A percentile compares a stretch with the other conserved stretches of the same genome.
These are phyloP conservation scores for Houttuynia cordata DNA, from an alignment of 164 flowering plant species.

Conservation along the genomic window DNA sequence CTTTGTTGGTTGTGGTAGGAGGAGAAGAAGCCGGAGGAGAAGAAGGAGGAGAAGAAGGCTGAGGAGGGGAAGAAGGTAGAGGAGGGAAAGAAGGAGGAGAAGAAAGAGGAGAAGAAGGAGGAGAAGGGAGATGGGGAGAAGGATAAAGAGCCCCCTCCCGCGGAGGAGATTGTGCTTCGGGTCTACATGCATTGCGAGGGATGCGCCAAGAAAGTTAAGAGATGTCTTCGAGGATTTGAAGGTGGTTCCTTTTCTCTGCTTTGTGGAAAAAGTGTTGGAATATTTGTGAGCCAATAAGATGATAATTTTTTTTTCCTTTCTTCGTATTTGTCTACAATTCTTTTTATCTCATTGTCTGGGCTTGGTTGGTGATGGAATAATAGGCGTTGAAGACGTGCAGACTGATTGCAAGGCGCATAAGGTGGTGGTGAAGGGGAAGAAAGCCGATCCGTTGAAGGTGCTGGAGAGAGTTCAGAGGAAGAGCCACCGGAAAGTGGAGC, in stretches of 20 bases:
- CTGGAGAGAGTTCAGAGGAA: conserved; percentile 8
- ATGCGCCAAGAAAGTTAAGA: conserved; percentile 63
- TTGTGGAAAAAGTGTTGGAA: too few species aligned
- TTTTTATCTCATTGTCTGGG: neutral
- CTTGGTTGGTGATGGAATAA: neutral
- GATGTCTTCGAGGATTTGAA: conserved; percentile 52
- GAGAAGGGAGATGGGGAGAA: conserved; percentile 2
- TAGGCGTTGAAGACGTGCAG: conserved; percentile 11
- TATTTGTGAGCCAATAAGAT: too few species aligned
- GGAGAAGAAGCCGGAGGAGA: neutral
- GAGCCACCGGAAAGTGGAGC: conserved; percentile 11
- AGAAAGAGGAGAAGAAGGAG: neutral
- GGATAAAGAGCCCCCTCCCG: conserved; percentile 7
- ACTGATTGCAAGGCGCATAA: conserved; percentile 9
- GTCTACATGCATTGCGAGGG: conserved; percentile 97
- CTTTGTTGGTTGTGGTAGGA: neutral
- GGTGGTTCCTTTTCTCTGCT: conserved; percentile 23
- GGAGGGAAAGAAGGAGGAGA: neutral
- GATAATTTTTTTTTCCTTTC: neutral
- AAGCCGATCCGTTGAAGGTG: conserved; percentile 11
- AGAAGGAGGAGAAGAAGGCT: neutral
- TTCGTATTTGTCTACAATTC: neutral
- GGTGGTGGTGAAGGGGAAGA: conserved; percentile 10
- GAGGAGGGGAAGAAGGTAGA: neutral
- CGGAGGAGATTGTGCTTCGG: conserved; percentile 37